Conservation (phyloP, 2,329 filamentous ascomycete genomes). For the Aureobasidium melanogenum region DNA sequence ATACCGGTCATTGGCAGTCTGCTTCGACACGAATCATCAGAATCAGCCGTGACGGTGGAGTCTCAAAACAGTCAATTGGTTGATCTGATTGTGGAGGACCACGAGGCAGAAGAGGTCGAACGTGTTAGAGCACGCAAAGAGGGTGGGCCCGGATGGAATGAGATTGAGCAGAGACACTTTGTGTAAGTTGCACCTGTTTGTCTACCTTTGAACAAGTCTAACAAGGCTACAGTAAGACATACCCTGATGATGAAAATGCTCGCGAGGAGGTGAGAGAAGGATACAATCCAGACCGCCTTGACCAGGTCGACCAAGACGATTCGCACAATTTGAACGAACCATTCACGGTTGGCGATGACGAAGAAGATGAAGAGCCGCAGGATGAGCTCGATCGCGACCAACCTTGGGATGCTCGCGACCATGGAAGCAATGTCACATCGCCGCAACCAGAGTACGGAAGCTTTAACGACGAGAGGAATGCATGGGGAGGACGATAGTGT, state of each 20-base stretch:
- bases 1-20: slow-evolving; percentile 29
- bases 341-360: slow-evolving; percentile 34
- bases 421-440: slow-evolving; percentile 14
- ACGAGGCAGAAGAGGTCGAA: slow-evolving; percentile 52
- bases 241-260: slow-evolving; percentile 33
- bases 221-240: slow-evolving; percentile 29
- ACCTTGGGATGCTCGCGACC: slow-evolving; percentile 35
- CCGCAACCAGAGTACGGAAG: slow-evolving; percentile 30
- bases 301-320: slow-evolving; percentile 33
- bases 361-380: slow-evolving; percentile 26
- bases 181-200: slow-evolving; percentile 33
- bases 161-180: slow-evolving; percentile 45
- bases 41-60: slow-evolving; percentile 26
- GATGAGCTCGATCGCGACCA: slow-evolving; percentile 30
- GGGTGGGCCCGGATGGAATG: slow-evolving; percentile 52
- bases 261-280: slow-evolving; percentile 46
- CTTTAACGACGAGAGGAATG: slow-evolving; percentile 34
- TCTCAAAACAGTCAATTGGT: slow-evolving; percentile 56
- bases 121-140: slow-evolving; percentile 54
- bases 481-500: slow-evolving; percentile 23
- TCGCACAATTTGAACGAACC: slow-evolving; percentile 37
- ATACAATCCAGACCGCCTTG: slow-evolving; percentile 42
- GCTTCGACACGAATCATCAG: slow-evolving; percentile 40
- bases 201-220: background rate
- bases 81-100: slow-evolving; percentile 58